These are phyloP conservation scores for Lactarius akahatsu DNA, from an alignment of 768 basidiomycete genomes.

Conservation along the genomic window DNA sequence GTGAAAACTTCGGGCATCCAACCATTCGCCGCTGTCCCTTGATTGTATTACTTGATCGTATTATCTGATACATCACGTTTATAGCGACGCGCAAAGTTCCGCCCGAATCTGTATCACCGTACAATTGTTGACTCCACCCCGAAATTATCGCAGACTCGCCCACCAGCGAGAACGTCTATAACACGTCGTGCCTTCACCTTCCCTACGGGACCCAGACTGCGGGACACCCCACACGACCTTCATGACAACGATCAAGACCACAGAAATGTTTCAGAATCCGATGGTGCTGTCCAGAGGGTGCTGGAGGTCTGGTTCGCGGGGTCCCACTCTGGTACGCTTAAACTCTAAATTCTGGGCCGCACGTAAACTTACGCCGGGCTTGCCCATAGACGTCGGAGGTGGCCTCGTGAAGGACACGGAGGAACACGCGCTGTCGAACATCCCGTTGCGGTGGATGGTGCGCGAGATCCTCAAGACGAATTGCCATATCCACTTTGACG, in stretches of 20 bases:
- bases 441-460: slow-evolving; percentile 28
- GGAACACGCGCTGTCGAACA: slow-evolving; percentile 21
- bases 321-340: slow-evolving; percentile 19
- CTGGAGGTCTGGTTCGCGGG: slow-evolving; percentile 29
- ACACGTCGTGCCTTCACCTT: not conserved
- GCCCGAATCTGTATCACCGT: slow-evolving; percentile 65
- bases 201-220: not conserved
- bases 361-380: not conserved
- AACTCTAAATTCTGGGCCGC: not conserved
- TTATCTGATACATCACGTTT: not conserved
- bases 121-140: slow-evolving; percentile 17
- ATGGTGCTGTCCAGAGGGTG: slow-evolving; percentile 3
- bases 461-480: slow-evolving; percentile 23
- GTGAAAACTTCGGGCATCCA: not conserved
- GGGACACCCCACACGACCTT: slow-evolving; percentile 7
- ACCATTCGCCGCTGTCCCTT: not conserved
- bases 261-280: too few species aligned
- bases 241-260: not conserved
- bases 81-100: slow-evolving; percentile 64
- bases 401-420: slow-evolving; percentile 16
- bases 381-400: slow-evolving; percentile 24
- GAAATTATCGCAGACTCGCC: slow-evolving; percentile 30
- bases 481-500: slow-evolving; percentile 21
- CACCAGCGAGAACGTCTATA: slow-evolving; percentile 11
- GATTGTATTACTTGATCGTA: too few species aligned